These are phyloP conservation scores for Thermothelomyces thermophilus DNA, from an alignment of 2,329 filamentous ascomycete species.

Conservation along the genomic window DNA sequence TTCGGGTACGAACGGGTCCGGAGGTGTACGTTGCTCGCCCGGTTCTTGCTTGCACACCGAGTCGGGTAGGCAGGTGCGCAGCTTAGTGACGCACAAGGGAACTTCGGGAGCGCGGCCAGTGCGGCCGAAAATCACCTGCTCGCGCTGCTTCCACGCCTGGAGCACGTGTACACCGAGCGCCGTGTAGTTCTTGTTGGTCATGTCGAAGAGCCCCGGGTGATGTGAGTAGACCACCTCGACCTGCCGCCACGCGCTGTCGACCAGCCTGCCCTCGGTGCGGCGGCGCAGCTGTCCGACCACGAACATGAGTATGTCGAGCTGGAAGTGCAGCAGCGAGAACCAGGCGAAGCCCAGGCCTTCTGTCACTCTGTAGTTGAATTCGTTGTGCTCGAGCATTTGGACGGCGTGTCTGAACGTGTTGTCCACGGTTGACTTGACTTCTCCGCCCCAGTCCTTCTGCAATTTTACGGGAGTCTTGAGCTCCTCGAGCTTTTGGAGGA, in stretches of 20 bases:
- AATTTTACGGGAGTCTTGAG: conserved; percentile 42
- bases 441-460: conserved; percentile 43
- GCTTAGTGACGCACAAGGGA: conserved; percentile 40
- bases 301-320: conserved; percentile 50
- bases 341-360: conserved; percentile 45
- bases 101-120: conserved; percentile 34
- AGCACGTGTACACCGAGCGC: conserved; percentile 43
- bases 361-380: conserved; percentile 38
- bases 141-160: conserved; percentile 48
- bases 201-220: conserved; percentile 46
- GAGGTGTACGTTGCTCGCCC: conserved; percentile 22
- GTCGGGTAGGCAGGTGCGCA: conserved; percentile 38
- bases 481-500: conserved; percentile 44
- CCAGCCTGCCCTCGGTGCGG: conserved; percentile 42
- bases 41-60: conserved; percentile 27
- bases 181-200: conserved; percentile 37
- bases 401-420: conserved; percentile 51
- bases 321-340: conserved; percentile 50
- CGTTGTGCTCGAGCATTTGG: conserved; percentile 41
- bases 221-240: conserved; percentile 42
- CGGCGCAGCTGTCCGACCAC: conserved; percentile 48
- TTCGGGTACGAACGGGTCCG: conserved; percentile 12
- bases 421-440: conserved; percentile 44
- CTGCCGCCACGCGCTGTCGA: conserved; percentile 48
- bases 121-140: conserved; percentile 32